These are phyloP conservation scores for Tetratostichococcus sp. DNA, from an alignment of 139 green algal genomes.

Conservation along the genomic window DNA sequence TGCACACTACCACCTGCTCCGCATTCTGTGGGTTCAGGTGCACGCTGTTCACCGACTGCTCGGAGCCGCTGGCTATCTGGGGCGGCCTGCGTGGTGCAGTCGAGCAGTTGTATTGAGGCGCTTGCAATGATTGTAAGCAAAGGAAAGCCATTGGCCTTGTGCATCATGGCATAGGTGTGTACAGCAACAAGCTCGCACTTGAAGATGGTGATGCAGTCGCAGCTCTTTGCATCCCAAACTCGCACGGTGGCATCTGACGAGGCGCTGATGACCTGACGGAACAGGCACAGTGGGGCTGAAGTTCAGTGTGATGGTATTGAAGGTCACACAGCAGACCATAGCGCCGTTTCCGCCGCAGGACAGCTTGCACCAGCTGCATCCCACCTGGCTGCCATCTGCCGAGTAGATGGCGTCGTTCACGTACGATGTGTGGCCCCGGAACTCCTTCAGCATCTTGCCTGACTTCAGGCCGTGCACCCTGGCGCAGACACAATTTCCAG, in stretches of 20 bases:
- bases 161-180: no score
- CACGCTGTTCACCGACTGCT: conserved; percentile 70
- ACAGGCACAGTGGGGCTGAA: neutral
- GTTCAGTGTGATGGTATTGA: no score
- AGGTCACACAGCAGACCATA: no score
- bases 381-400: conserved; percentile 62
- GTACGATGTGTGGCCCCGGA: conserved; percentile 90
- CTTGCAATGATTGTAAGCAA: no score
- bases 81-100: conserved; percentile 6
- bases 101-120: no score
- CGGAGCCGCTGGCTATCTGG: conserved; percentile 22
- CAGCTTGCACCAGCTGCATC: no score
- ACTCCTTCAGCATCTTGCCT: conserved; percentile 95
- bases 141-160: no score
- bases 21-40: conserved; percentile 70
- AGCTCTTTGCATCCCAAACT: conserved; percentile 89
- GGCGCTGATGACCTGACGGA: conserved; percentile 58
- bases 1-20: conserved; percentile 88
- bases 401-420: conserved; percentile 84
- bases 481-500: no score
- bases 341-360: no score
- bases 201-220: conserved; percentile 76
- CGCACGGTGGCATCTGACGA: conserved; percentile 83
- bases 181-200: no score
- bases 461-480: conserved; percentile 94